These are phyloP conservation scores for Schrenkiella parvula DNA, from an alignment of 345 rosid species.

Conservation along the genomic window DNA sequence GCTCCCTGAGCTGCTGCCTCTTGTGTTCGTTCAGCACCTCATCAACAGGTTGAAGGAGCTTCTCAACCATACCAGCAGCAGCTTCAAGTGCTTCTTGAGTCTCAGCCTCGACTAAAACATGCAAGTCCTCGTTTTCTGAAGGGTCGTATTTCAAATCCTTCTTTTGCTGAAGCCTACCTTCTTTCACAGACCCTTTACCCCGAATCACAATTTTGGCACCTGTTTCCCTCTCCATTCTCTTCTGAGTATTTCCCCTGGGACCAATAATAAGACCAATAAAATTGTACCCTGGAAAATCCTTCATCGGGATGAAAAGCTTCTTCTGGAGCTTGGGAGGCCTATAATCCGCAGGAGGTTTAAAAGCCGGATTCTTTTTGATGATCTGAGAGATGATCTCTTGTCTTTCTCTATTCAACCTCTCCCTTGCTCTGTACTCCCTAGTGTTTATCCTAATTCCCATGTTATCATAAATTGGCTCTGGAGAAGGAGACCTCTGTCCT, in stretches of 20 bases:
- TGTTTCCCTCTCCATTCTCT: slow-evolving; percentile 96
- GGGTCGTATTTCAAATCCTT: slow-evolving; percentile 93
- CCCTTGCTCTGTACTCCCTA: slow-evolving; percentile 85
- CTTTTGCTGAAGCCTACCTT: slow-evolving; percentile 92
- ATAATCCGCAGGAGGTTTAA: slow-evolving; percentile 96
- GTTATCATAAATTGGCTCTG: slow-evolving; percentile 89
- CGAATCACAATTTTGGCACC: slow-evolving; percentile 95
- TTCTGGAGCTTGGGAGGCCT: slow-evolving; percentile 94
- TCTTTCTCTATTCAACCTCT: slow-evolving; percentile 81
- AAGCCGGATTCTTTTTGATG: slow-evolving; percentile 82
- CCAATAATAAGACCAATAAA: slow-evolving; percentile 94
- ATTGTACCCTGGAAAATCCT: slow-evolving; percentile 89
- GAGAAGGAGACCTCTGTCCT: slow-evolving; percentile 95
- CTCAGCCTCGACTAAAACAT: slow-evolving; percentile 96
- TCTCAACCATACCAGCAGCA: slow-evolving; percentile 97
- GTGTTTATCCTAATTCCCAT: slow-evolving; percentile 88
- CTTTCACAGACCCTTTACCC: slow-evolving; percentile 94
- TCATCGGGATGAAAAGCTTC: slow-evolving; percentile 95
- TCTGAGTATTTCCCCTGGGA: slow-evolving; percentile 94
- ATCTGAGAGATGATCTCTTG: slow-evolving; percentile 93
- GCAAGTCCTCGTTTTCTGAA: slow-evolving; percentile 94
- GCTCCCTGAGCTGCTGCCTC: slow-evolving; percentile 96
- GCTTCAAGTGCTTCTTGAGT: slow-evolving; percentile 86
- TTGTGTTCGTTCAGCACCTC: slow-evolving; percentile 97
- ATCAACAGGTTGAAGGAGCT: slow-evolving; percentile 94